These are phyloP conservation scores for Hypsizygus marmoreus DNA, from an alignment of 768 basidiomycete genomes.

Conservation along the genomic window DNA sequence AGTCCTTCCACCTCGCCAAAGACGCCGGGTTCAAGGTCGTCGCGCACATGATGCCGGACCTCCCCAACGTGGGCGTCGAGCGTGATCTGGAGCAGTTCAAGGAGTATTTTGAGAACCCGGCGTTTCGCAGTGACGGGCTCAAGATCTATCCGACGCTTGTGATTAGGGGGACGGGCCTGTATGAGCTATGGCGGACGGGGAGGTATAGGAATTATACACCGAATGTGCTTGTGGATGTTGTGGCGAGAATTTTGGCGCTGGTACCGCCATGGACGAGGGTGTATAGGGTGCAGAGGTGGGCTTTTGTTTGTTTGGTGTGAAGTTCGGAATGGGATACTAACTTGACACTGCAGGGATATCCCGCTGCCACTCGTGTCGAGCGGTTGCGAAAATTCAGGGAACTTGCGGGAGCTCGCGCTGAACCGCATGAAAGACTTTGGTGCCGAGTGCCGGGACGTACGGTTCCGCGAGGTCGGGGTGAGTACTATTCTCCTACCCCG, in stretches of 20 bases:
- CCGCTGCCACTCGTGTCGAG: slow-evolving; percentile 95
- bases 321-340: slow-evolving; percentile 6
- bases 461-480: slow-evolving; percentile 97
- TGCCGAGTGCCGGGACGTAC: slow-evolving; percentile 94
- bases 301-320: slow-evolving; percentile 5
- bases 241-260: slow-evolving; percentile 92
- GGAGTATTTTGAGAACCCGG: slow-evolving; percentile 98
- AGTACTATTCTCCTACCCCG: slow-evolving; percentile 29
- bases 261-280: slow-evolving; percentile 99
- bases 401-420: slow-evolving; percentile 91
- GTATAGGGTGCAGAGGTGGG: slow-evolving; percentile 92
- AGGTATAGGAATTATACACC: slow-evolving; percentile 99
- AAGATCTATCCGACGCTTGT: slow-evolving; percentile 99
- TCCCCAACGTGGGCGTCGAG: slow-evolving; percentile 96
- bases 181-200: slow-evolving; percentile 96
- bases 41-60: slow-evolving; percentile 99
- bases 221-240: slow-evolving; percentile 97
- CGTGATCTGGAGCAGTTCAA: slow-evolving; percentile 98
- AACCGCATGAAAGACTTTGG: slow-evolving; percentile 99
- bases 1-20: slow-evolving; percentile 96
- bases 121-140: slow-evolving; percentile 93
- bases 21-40: slow-evolving; percentile 99
- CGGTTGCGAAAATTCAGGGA: slow-evolving; percentile 97
- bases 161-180: slow-evolving; percentile 94
- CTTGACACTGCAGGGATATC: slow-evolving; percentile 69